Conservation (phyloP, 140 eudicot species). For the Anethum foeniculum region DNA sequence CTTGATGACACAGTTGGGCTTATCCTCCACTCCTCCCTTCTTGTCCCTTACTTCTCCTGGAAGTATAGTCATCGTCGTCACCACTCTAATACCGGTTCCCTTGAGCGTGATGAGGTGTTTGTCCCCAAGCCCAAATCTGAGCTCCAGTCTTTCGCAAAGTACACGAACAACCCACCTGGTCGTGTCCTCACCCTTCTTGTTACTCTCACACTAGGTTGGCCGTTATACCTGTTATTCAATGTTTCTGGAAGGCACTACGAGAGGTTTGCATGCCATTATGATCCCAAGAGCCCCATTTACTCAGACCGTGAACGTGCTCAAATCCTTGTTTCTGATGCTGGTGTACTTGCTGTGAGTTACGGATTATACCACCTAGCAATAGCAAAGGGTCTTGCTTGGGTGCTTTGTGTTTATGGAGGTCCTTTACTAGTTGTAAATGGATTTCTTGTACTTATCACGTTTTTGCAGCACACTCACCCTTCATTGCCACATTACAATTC, state of each 20-base stretch:
- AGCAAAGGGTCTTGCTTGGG: slow-evolving; percentile 52
- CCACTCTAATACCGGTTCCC: slow-evolving; percentile 78
- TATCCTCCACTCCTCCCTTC: slow-evolving; percentile 54
- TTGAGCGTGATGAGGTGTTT: slow-evolving; percentile 75
- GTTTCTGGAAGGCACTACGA: slow-evolving; percentile 67
- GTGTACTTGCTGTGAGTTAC: slow-evolving; percentile 33
- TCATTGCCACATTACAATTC: slow-evolving; percentile 65
- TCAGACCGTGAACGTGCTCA: slow-evolving; percentile 65
- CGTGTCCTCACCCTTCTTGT: slow-evolving; percentile 44
- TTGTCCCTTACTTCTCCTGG: slow-evolving; percentile 83
- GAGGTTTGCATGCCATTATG: slow-evolving; percentile 66
- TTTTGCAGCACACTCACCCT: slow-evolving; percentile 72
- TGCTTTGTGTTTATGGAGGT: slow-evolving; percentile 43
- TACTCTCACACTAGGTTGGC: slow-evolving; percentile 77
- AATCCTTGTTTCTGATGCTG: slow-evolving; percentile 51
- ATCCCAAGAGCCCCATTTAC: slow-evolving; percentile 69
- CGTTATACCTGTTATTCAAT: slow-evolving; percentile 58
- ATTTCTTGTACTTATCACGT: slow-evolving; percentile 62
- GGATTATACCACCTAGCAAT: slow-evolving; percentile 29
- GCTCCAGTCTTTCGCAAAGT: slow-evolving; percentile 36
- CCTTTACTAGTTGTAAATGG: slow-evolving; percentile 61
- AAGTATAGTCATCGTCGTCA: slow-evolving; percentile 80
- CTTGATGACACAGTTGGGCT: slow-evolving; percentile 76
- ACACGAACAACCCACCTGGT: slow-evolving; percentile 65
- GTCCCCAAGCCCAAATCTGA: slow-evolving; percentile 54